Base-by-base conservation (phyloP, 208 protist genomes). In the Endotrypanum monterogeii region DNA sequence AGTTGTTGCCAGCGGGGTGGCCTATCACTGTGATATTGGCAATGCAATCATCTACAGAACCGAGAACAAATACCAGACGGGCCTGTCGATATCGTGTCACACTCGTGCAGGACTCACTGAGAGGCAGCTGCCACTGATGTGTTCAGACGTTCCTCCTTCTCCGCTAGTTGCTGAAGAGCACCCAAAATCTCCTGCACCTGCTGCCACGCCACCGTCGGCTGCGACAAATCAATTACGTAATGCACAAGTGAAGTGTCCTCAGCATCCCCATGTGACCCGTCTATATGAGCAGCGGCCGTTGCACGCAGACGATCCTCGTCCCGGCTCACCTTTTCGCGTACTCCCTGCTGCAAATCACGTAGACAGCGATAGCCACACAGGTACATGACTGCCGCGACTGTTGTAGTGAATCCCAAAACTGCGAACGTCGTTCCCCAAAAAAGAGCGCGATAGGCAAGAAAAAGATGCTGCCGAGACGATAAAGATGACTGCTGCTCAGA, bases 351-450 rank as follows among this genome's bases (percentile, higher is more conserved):
- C 28, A 94, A 73, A 12, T 85, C 89, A 0, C n/a, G 52, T 6
- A 90, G 11, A 41, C 66, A 82, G 55, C 72, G 28, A 74, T 86
- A 89, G 8, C 88, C 92, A 68, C 86, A 92, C 3, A 58, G 30
- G 58, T 83, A 86, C 89, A 96, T 93, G 57, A 79, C 82, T 20
- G 81, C 23, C 7, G 39, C 55, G 30, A 92, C 84, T 0, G 82
- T 83, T 14, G 67, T 55, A 1, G 46, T 16, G 23, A 93, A 83
- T 0, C 90, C 90, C 41, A 88, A 18, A 0, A 94, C 11, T 2
- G 92, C 89, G 56, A 89, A 94, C 39, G 86, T 12, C 16, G 92
- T 89, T 6, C 92, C 92, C 85, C 83, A 94, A 30, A 89, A 39
- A 37, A 96, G 81, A 3, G 92, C 89, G 3, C 72, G 76, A 72